A percentile compares a stretch with the other conserved stretches of the same genome.
These are phyloP conservation scores for Sanguinoderma infundibulare DNA, from an alignment of 1,284 basidiomycete genomes.

Conservation along the genomic window DNA sequence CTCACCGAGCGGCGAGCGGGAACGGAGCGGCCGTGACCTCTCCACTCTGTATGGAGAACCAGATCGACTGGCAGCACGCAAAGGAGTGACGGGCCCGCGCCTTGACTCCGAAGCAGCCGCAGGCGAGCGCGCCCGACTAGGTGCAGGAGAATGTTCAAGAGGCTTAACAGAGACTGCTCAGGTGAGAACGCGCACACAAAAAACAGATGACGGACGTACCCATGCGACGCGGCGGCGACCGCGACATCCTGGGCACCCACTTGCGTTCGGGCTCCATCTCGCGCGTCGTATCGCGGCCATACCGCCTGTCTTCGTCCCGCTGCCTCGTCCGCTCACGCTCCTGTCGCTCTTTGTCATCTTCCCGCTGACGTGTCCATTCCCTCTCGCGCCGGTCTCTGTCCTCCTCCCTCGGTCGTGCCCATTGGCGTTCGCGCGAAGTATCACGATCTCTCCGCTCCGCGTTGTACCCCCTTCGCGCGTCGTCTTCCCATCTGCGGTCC, in stretches of 20 bases:
- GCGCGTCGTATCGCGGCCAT: constrained; percentile 24
- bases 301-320: constrained; percentile 20
- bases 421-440: constrained; percentile 10
- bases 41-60: constrained; percentile 22
- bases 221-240: constrained; percentile 35
- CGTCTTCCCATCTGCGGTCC: constrained; percentile 21
- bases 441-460: constrained; percentile 18
- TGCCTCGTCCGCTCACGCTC: constrained; percentile 19
- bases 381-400: constrained; percentile 7
- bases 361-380: constrained; percentile 3
- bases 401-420: constrained; percentile 10
- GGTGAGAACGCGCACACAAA: constrained; percentile 7
- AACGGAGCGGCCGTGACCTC: constrained; percentile 17
- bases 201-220: constrained; percentile 23
- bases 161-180: constrained; percentile 14
- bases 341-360: constrained; percentile 16
- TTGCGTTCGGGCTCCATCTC: constrained; percentile 28
- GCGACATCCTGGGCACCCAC: constrained; percentile 31
- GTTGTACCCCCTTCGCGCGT: constrained; percentile 21
- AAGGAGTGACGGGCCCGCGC: constrained; percentile 17
- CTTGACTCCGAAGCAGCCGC: constrained; percentile 14
- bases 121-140: constrained; percentile 27
- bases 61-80: constrained; percentile 15
- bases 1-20: constrained; percentile 20
- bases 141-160: constrained; percentile 14